These are phyloP conservation scores for Brassica incana DNA, from an alignment of 345 rosid genomes.

Conservation along the genomic window DNA sequence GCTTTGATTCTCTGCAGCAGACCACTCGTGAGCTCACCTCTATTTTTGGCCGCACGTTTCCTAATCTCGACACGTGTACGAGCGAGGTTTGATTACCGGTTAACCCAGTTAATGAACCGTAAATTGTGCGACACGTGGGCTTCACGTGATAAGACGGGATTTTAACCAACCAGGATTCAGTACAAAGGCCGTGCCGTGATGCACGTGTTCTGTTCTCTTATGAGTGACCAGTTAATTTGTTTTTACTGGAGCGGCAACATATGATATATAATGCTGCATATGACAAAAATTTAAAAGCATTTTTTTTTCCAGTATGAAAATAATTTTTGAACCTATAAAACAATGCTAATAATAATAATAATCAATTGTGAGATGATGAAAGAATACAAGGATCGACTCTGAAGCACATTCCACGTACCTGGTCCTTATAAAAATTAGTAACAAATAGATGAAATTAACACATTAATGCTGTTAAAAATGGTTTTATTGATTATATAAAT, in stretches of 20 bases:
- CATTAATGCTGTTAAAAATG: neutral
- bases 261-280: no score
- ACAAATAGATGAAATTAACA: neutral
- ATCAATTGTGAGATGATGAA: neutral
- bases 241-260: no score
- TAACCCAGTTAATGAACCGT: constrained; percentile 1
- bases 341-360: neutral
- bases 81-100: constrained; percentile 5
- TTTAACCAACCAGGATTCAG: constrained; percentile 21
- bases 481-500: neutral
- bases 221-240: neutral
- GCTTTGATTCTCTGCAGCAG: constrained; percentile 25
- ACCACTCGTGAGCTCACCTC: constrained; percentile 20
- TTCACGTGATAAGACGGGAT: constrained; percentile 40
- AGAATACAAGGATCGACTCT: neutral
- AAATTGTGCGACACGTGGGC: constrained; percentile 23
- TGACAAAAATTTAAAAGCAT: no score
- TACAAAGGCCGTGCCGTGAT: constrained; percentile 27
- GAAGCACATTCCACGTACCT: neutral
- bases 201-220: constrained; percentile 25
- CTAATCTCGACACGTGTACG: constrained; percentile 28
- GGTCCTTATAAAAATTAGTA: neutral
- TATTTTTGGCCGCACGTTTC: constrained; percentile 3
- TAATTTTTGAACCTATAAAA: neutral
- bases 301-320: no score